A percentile compares a stretch with the other conserved stretches of the same genome.
Evolutionary conservation across 2,329 filamentous ascomycete genomes (phyloP).

Genomic region (Lomentospora prolificans): DNA sequence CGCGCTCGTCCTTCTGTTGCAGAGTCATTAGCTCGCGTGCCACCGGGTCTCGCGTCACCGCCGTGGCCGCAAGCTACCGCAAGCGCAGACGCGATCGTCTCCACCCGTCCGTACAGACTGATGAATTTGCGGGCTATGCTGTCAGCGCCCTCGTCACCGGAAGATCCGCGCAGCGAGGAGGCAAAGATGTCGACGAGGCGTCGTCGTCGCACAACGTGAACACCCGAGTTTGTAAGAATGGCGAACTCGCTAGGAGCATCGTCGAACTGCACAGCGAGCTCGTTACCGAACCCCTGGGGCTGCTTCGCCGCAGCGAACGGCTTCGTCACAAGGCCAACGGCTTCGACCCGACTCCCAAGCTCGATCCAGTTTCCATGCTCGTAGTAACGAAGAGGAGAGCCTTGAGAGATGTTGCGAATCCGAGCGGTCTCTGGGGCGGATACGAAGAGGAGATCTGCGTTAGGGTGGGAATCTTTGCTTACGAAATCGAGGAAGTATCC

Average conservation of each 20-base stretch:
- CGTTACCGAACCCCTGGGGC: slow-evolving; percentile 81
- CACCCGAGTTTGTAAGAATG: slow-evolving; percentile 80
- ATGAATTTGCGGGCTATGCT: slow-evolving; percentile 76
- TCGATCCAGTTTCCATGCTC: slow-evolving; percentile 77
- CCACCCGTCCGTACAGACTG: slow-evolving; percentile 73
- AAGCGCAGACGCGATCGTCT: slow-evolving; percentile 81
- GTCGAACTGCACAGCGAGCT: slow-evolving; percentile 93
- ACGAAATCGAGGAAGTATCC: slow-evolving; percentile 89
- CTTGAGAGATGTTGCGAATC: slow-evolving; percentile 52
- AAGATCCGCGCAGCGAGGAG: slow-evolving; percentile 61
- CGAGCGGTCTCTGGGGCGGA: slow-evolving; percentile 81
- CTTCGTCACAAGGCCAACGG: slow-evolving; percentile 65
- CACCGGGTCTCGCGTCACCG: slow-evolving; percentile 60
- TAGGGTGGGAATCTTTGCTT: slow-evolving; percentile 46
- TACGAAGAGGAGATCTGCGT: slow-evolving; percentile 64
- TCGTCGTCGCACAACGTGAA: slow-evolving; percentile 75
- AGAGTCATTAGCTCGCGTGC: slow-evolving; percentile 70
- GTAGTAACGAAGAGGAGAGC: slow-evolving; percentile 50
- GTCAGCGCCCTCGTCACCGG: slow-evolving; percentile 72
- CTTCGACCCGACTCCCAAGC: slow-evolving; percentile 63
- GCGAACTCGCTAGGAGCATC: slow-evolving; percentile 73
- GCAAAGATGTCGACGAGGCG: slow-evolving; percentile 90
- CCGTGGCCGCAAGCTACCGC: slow-evolving; percentile 94
- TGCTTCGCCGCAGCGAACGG: slow-evolving; percentile 59
- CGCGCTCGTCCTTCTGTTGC: slow-evolving; percentile 77